These are phyloP conservation scores for Lasiodiplodia sp. DNA, from an alignment of 2,329 filamentous ascomycete genomes.

Conservation along the genomic window DNA sequence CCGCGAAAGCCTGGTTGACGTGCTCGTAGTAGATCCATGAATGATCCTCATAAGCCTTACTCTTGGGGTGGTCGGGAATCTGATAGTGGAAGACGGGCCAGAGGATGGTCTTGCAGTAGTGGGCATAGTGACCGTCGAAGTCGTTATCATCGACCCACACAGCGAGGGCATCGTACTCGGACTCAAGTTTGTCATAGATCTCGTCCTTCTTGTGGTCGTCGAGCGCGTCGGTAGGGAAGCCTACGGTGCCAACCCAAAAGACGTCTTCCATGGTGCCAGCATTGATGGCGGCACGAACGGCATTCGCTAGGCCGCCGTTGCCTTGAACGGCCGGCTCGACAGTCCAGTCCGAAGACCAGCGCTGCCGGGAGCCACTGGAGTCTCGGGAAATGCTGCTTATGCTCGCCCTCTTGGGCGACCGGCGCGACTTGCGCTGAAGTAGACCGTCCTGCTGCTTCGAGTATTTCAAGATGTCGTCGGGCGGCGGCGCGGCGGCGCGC, in stretches of 20 bases:
- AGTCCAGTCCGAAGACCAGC: conserved; percentile 81
- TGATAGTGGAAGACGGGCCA: conserved; percentile 99
- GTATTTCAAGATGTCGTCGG: conserved; percentile 77
- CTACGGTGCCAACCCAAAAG: conserved; percentile 90
- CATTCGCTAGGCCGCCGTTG: conserved; percentile 90
- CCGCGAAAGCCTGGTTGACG: conserved; percentile 91
- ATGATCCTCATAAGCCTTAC: conserved; percentile 96
- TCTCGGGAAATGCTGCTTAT: conserved; percentile 30
- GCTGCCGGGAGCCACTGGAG: conserved; percentile 54
- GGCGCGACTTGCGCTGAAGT: conserved; percentile 36
- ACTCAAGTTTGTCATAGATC: conserved; percentile 81
- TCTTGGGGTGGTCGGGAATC: conserved; percentile 96
- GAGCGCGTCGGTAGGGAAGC: conserved; percentile 91
- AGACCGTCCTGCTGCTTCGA: conserved; percentile 55
- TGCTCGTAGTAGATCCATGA: conserved; percentile 95
- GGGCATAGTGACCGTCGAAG: conserved; percentile 91
- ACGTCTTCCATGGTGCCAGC: conserved; percentile 75
- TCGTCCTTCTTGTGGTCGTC: conserved; percentile 78
- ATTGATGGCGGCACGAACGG: conserved; percentile 77
- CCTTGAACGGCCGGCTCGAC: conserved; percentile 88
- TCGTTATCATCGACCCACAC: conserved; percentile 91
- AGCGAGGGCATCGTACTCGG: conserved; percentile 81
- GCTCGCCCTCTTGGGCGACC: conserved; percentile 33
- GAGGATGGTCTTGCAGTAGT: conserved; percentile 97
- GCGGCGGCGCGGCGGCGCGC: conserved; percentile 75